phyloP scores from a whole-genome alignment of 1,284 basidiomycete genomes.

The Ustilago sp. region DNA sequence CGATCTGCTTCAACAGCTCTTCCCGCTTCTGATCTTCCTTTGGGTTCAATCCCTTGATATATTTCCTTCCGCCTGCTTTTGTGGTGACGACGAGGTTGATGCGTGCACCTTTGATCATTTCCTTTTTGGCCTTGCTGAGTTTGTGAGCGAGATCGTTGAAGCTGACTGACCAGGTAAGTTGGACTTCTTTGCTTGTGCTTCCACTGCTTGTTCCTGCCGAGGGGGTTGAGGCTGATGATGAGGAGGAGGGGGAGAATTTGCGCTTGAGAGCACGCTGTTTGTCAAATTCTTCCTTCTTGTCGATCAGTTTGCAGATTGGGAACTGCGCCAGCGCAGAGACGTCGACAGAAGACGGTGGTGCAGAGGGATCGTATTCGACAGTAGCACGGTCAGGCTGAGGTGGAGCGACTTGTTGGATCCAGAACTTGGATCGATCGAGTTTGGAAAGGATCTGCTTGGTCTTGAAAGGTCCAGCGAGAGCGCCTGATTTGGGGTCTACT shows the following conservation, averaged over 20 bases:
- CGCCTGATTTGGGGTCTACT: conserved; percentile 58
- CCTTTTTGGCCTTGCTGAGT: conserved; percentile 43
- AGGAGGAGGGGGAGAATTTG: conserved; percentile 6
- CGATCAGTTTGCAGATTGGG: conserved; percentile 70
- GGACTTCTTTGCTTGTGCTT: conserved; percentile 49
- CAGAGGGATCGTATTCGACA: conserved; percentile 16
- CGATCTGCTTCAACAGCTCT: conserved; percentile 19
- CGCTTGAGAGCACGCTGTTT: conserved; percentile 44
- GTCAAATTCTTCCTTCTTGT: conserved; percentile 70
- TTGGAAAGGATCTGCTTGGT: conserved; percentile 50
- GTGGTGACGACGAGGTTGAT: conserved; percentile 49
- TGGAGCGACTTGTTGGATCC: conserved; percentile 57
- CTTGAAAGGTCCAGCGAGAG: conserved; percentile 52
- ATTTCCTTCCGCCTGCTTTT: conserved; percentile 27
- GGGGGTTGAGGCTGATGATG: background rate
- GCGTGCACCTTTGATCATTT: conserved; percentile 43
- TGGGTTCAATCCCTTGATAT: conserved; percentile 33
- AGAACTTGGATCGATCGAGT: conserved; percentile 56
- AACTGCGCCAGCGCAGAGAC: conserved; percentile 32
- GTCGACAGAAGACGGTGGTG: conserved; percentile 3
- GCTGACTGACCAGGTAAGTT: conserved; percentile 58
- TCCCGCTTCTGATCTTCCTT: conserved; percentile 25
- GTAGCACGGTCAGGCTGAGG: conserved; percentile 23
- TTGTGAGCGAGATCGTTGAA: conserved; percentile 62
- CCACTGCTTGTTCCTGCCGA: background rate